Evolutionary conservation across 1,284 basidiomycete genomes (phyloP).

Genomic region (Naganishia albida): DNA sequence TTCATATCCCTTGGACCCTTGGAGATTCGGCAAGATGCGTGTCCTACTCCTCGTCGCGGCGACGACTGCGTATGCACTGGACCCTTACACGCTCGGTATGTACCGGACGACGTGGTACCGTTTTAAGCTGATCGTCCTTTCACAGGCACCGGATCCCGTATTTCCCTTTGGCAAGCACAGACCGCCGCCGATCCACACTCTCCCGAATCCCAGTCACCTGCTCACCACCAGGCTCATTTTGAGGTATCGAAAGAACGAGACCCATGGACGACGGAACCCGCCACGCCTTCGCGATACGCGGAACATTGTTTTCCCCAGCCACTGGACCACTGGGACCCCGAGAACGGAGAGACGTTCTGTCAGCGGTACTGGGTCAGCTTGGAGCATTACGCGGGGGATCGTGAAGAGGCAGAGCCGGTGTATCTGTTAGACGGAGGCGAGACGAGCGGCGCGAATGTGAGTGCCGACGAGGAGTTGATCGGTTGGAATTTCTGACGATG

Average conservation of each 20-base stretch:
- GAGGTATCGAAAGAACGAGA: neutral
- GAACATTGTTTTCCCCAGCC: constrained; percentile 74
- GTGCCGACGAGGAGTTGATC: constrained; percentile 19
- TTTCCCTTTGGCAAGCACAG: constrained; percentile 21
- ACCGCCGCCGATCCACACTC: neutral
- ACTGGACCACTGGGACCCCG: constrained; percentile 66
- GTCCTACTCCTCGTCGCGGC: neutral
- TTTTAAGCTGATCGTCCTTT: neutral
- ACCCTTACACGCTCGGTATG: constrained; percentile 7
- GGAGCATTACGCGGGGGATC: constrained; percentile 64
- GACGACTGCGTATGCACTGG: neutral
- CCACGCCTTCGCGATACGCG: constrained; percentile 32
- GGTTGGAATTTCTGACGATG: neutral
- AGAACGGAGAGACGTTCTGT: constrained; percentile 55
- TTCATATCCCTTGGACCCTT: too few species aligned
- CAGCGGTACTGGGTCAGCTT: constrained; percentile 80
- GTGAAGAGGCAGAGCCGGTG: constrained; percentile 67
- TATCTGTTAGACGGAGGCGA: constrained; percentile 82
- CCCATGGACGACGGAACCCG: constrained; percentile 21
- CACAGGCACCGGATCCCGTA: constrained; percentile 9
- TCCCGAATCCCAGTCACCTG: too few species aligned
- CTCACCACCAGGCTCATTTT: constrained; percentile 2
- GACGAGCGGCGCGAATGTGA: constrained; percentile 57
- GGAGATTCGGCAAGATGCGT: too few species aligned
- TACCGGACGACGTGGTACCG: neutral